These are phyloP conservation scores for Chrysosphaeria jannelii DNA, from an alignment of 2,329 filamentous ascomycete species.

Conservation along the genomic window DNA sequence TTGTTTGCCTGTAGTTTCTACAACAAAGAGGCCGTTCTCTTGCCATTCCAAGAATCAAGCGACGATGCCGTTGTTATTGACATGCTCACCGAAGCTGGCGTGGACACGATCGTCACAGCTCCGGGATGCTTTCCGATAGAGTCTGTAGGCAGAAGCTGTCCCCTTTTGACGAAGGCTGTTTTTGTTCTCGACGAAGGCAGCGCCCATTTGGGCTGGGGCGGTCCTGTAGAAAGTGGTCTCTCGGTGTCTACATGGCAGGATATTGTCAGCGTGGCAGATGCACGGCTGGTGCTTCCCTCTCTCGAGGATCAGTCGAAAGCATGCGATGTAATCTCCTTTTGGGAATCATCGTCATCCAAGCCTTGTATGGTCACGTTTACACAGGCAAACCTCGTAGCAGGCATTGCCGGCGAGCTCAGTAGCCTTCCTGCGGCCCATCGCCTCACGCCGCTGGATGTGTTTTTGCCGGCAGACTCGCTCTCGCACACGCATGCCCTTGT, in stretches of 20 bases:
- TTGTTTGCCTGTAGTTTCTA: slow-evolving; percentile 82
- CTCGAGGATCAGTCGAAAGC: slow-evolving; percentile 21
- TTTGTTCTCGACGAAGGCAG: slow-evolving; percentile 86
- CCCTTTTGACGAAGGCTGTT: slow-evolving; percentile 44
- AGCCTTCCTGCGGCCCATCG: slow-evolving; percentile 48
- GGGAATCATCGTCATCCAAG: too few relatives aligned
- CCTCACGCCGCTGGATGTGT: slow-evolving; percentile 43
- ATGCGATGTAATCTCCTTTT: slow-evolving; percentile 33
- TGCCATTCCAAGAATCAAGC: slow-evolving; percentile 58
- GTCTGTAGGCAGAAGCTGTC: slow-evolving; percentile 30
- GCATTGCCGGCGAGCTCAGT: slow-evolving; percentile 45
- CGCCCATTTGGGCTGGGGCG: slow-evolving; percentile 84
- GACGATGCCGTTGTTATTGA: slow-evolving; percentile 31
- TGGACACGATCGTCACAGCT: slow-evolving; percentile 56
- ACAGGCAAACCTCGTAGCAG: slow-evolving; percentile 64
- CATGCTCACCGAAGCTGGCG: slow-evolving; percentile 41
- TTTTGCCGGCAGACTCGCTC: slow-evolving; percentile 60
- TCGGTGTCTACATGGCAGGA: slow-evolving; percentile 86
- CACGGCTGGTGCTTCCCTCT: slow-evolving; percentile 31
- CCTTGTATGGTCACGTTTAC: slow-evolving; percentile 67
- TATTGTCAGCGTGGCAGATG: slow-evolving; percentile 32
- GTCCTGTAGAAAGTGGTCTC: slow-evolving; percentile 45
- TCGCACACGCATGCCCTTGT: slow-evolving; percentile 51
- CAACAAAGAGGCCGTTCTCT: slow-evolving; percentile 51
- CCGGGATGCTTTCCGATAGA: slow-evolving; percentile 71